Percentiles rank a stretch among this genome's conserved stretches.
Conservation (phyloP, 1,284 basidiomycete species). For the Marasmius oreades region DNA sequence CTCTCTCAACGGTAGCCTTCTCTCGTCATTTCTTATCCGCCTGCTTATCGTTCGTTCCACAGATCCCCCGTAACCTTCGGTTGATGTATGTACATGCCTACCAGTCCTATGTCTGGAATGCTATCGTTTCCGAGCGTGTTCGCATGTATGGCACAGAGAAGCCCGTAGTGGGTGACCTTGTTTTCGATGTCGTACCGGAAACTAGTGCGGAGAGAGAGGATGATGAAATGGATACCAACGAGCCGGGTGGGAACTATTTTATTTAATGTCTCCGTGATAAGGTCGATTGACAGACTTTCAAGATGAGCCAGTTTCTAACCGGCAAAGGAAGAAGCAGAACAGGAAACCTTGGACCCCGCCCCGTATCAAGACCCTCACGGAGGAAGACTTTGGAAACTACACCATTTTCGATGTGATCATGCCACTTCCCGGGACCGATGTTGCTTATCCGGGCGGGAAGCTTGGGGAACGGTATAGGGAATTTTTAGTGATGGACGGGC, state of each 20-base stretch:
- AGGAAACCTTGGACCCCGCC: constrained; percentile 59
- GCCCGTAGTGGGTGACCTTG: constrained; percentile 85
- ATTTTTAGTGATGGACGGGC: constrained; percentile 79
- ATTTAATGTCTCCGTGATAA: constrained; percentile 6
- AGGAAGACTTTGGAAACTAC: constrained; percentile 74
- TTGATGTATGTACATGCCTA: constrained; percentile 99
- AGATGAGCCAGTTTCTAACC: constrained; percentile 25
- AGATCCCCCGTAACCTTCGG: constrained; percentile 94
- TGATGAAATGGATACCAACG: constrained; percentile 21
- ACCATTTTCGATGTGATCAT: constrained; percentile 93
- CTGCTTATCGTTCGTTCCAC: constrained; percentile 4
- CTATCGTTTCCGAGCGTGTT: constrained; percentile 90
- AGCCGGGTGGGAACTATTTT: constrained; percentile 7
- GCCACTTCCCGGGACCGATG: constrained; percentile 92
- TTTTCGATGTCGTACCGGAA: constrained; percentile 56
- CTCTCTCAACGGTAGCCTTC: constrained; percentile 71
- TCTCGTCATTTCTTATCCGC: constrained; percentile 4
- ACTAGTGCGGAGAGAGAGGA: constrained; percentile 33
- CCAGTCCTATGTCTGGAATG: constrained; percentile 98
- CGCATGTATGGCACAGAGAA: constrained; percentile 71
- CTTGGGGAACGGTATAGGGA: constrained; percentile 82
- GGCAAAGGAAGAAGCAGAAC: constrained; percentile 30
- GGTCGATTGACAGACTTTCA: constrained; percentile 7
- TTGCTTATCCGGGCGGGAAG: constrained; percentile 81
- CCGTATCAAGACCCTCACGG: constrained; percentile 74